phyloP scores from a whole-genome alignment of 495 filamentous ascomycete species.

The Acidiella bohemica region DNA sequence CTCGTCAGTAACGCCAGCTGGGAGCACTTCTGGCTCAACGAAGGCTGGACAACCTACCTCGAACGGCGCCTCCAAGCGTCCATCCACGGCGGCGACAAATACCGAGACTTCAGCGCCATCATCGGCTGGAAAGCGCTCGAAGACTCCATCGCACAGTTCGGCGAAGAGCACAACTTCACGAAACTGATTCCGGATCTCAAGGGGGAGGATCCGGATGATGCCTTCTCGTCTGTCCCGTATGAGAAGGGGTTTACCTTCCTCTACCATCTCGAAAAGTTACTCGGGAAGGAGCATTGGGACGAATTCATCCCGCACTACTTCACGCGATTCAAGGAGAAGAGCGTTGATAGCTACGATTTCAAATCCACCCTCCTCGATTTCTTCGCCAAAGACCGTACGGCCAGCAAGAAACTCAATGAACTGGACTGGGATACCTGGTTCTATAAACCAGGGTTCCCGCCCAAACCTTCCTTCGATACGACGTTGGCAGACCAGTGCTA shows the following conservation, averaged over 20 bases:
- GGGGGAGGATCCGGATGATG: constrained; percentile 87
- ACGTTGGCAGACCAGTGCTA: constrained; percentile 78
- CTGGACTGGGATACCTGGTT: constrained; percentile 86
- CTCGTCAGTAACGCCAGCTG: constrained; percentile 79
- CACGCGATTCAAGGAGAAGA: constrained; percentile 61
- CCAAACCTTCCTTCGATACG: constrained; percentile 82
- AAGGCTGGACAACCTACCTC: constrained; percentile 90
- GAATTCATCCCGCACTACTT: constrained; percentile 95
- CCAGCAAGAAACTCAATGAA: constrained; percentile 48
- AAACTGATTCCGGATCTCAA: constrained; percentile 77
- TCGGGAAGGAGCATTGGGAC: constrained; percentile 80
- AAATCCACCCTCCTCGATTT: constrained; percentile 74
- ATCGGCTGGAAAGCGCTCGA: constrained; percentile 58
- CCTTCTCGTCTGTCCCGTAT: constrained; percentile 77
- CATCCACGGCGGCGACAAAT: constrained; percentile 57
- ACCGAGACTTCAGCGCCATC: constrained; percentile 86
- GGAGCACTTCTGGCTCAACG: constrained; percentile 98
- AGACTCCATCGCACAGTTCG: constrained; percentile 65
- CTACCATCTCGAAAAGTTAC: constrained; percentile 67
- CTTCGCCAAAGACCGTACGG: constrained; percentile 54
- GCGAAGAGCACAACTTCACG: constrained; percentile 77
- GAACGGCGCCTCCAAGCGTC: constrained; percentile 61
- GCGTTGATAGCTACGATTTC: constrained; percentile 86
- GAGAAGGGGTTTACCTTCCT: constrained; percentile 70
- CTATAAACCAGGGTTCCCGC: constrained; percentile 70